A percentile compares a stretch with the other conserved stretches of the same genome.
phyloP scores from a whole-genome alignment of 1,284 basidiomycete species.

The Ustilago trichophora region DNA sequence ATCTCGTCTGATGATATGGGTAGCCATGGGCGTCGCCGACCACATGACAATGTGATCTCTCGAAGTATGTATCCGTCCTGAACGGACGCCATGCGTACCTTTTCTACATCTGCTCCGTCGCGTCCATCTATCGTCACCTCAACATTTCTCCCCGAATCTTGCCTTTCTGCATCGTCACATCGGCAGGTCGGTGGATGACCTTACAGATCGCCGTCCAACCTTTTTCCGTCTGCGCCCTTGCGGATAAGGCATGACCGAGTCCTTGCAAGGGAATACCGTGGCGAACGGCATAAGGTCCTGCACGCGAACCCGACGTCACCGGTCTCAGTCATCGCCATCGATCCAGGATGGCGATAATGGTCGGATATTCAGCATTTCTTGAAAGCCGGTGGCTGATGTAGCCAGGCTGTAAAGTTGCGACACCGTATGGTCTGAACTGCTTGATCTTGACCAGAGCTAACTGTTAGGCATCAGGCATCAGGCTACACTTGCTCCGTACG shows the following conservation, averaged over 20 bases:
- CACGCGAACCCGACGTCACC: too few species aligned
- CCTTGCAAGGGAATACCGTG: too few species aligned
- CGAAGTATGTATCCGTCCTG: background rate
- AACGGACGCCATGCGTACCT: slow-evolving; percentile 1
- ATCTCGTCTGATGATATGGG: background rate
- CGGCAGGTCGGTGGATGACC: background rate
- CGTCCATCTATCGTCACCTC: slow-evolving; percentile 3
- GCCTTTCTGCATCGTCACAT: background rate
- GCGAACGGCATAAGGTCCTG: too few species aligned
- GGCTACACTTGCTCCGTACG: too few species aligned
- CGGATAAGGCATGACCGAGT: too few species aligned
- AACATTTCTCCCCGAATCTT: background rate
- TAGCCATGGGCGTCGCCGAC: slow-evolving; percentile 16
- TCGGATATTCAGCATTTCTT: too few species aligned
- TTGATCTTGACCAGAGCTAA: too few species aligned
- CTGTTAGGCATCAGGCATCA: background rate
- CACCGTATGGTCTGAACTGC: too few species aligned
- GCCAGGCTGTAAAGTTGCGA: too few species aligned
- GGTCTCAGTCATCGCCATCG: too few species aligned
- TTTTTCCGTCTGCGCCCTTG: background rate
- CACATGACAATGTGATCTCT: background rate
- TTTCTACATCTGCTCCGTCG: background rate
- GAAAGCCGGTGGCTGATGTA: background rate
- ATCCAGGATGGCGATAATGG: too few species aligned
- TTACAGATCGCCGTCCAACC: background rate